Base-by-base conservation (phyloP, 192 early-diverging fungal genomes). In the Thoreauomyces humboldtii region DNA sequence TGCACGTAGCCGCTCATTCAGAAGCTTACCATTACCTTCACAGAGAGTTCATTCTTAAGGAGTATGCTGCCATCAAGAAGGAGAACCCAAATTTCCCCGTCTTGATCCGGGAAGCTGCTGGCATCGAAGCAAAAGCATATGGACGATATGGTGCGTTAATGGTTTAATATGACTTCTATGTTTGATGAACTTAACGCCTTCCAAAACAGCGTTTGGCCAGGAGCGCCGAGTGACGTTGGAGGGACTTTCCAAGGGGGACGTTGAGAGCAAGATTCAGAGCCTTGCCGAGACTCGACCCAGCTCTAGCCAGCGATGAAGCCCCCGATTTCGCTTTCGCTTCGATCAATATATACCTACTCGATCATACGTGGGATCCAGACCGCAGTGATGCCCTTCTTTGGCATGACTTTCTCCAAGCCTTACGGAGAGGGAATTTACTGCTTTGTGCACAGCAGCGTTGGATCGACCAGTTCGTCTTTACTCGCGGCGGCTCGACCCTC, bases 81-180 rank as follows among this genome's bases (percentile, higher is more conserved):
- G 88, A 81, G 47, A 94, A 97, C 79, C 94, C 94, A 7, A 76
- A 83, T 11, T 77, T 97, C 19, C 94, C 94, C 22, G 89, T 97
- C 64, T 82, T 97, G 17, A 86, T 97, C 35, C 88, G 94, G 61
- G 94, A 97, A 68, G 91, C 91, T 17, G 75, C 71, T 57, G 88
- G 86, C 32, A 82, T 92, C 42, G 87, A 95, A 74, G 89, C 94
- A 14, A 81, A 89, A 54, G 86, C 88, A 44, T 94, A 92, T 81
- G 94, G 91, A 62, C 89, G 93, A 48, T 97, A 90, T 67, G 91
- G 93, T 95, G 35, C n/a, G 51, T 2, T 34, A n/a, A n/a, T 31
- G 11, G 29, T 51, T 31, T 60, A 17, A 4, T 2, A n/a, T n/a
- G n/a, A n/a, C n/a, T n/a, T n/a, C n/a, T n/a, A n/a, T n/a, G 11